Percentiles rank a stretch among this genome's conserved stretches.
Evolutionary conservation across 1,284 basidiomycete genomes (phyloP).

Genomic region (Prillingera fragicola): DNA sequence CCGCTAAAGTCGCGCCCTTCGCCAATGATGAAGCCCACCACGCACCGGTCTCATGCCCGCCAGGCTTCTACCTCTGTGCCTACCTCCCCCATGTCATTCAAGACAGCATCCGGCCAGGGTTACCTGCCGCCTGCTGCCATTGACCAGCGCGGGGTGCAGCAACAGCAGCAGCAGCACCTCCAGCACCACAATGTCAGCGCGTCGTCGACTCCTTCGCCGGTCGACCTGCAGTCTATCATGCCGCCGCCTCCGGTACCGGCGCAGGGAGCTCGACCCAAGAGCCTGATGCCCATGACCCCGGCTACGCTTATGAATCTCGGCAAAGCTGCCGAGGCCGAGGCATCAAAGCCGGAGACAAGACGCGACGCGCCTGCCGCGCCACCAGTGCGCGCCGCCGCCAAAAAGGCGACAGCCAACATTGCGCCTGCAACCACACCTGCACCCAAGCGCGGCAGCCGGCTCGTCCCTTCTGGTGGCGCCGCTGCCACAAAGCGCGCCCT

Average conservation of each 20-base stretch:
- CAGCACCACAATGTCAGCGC: conserved; percentile 18
- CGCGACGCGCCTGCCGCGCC: no score
- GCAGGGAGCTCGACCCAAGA: conserved; percentile 24
- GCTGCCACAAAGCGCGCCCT: conserved; percentile 33
- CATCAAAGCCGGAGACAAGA: not conserved
- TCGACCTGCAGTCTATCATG: conserved; percentile 61
- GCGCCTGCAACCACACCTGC: conserved; percentile 1
- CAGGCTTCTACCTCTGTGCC: conserved; percentile 20
- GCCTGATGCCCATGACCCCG: conserved; percentile 72
- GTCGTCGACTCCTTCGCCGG: conserved; percentile 63
- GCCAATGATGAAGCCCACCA: conserved; percentile 47
- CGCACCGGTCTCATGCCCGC: conserved; percentile 28
- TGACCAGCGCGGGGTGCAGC: conserved; percentile 29
- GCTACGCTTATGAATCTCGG: conserved; percentile 81
- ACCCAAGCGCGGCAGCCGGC: conserved; percentile 15
- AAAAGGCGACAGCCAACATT: conserved; percentile 8
- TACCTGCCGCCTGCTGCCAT: conserved; percentile 39
- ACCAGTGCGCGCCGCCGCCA: conserved; percentile 8
- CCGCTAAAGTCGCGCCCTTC: conserved; percentile 41
- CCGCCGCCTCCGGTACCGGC: conserved; percentile 54
- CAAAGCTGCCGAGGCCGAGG: conserved; percentile 17
- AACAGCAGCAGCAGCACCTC: conserved; percentile 13
- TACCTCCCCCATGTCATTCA: conserved; percentile 26
- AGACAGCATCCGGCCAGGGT: conserved; percentile 18
- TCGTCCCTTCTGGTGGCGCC: conserved; percentile 11